Base-by-base conservation (phyloP, 352 stramenopile species). In the Phytophthora uliginosa region DNA sequence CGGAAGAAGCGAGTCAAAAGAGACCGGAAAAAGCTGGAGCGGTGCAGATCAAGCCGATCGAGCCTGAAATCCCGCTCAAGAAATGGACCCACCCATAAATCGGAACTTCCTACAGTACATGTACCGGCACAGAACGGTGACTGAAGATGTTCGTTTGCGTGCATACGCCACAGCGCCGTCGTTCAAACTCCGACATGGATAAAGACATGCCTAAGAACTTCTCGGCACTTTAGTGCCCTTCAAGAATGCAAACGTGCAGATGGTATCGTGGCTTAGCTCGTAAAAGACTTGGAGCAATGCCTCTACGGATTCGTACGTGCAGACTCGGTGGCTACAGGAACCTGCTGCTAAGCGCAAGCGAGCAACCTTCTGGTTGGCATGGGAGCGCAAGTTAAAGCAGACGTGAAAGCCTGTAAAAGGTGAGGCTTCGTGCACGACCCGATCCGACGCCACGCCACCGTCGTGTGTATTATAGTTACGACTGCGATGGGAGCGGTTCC, bases 401-500 rank as follows among this genome's bases (percentile, higher is more conserved):
- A 22, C 36, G 12, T 18, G 36, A 6, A 15, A 24, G 17, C 18
- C 24, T 50, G 13, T 22, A 50, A 17, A 56, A 56, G 13, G 26
- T 56, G 50, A 56, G 50, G 50, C 50, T 50, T 34, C 54, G 54
- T 34, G 52, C 40, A 38, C 33, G 36, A 56, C 40, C 51, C 51
- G 22, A 22, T 59, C 51, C 28, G 64, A 66, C 69, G 47, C 62
- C 59, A 63, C 68, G 18, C 52, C 57, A 77, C 65, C 52, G 71
- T 73, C 59, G 60, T 63, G 59, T 61, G 70, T 70, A 79, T 69
- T 79, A 42, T 59, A 64, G 56, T 73, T 63, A 71, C 54, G 59
- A 68, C 59, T 68, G 66, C 66, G 59, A 70, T 71, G 57, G 58
- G 66, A 52, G 67, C 70, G 72, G 67, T 76, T 79, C 72, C 72